Evolutionary conservation across 352 stramenopile species (phyloP), one percentile per base, ranked within the genome.

Genomic region (Globisporangium barbulae): DNA sequence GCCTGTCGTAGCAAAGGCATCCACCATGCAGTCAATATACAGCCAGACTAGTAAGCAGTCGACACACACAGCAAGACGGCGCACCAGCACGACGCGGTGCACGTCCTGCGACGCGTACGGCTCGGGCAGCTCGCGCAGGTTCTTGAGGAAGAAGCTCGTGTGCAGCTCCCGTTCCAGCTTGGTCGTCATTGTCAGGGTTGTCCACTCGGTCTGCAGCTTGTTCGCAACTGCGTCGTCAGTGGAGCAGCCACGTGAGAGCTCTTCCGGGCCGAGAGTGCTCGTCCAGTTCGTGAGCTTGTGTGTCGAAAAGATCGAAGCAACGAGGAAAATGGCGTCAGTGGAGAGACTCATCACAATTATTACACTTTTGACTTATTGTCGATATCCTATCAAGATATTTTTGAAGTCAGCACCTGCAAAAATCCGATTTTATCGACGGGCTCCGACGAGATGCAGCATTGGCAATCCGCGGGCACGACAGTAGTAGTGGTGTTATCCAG

Each of bases 31-130:
- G 45, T 47, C 33, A 55, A 8, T 22, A 13, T 25, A 2, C 15
- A 62, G 17, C 10, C 7, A 49, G 15, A 33, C 12, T 8, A 28
- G 28, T 25, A 3, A 3, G 30, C 6, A 30, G 19, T 13, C 22
- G 37, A 17, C 45, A 54, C 22, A 17, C 2, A 61, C 9, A 22
- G 15, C 30, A 4, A 41, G 22, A 25, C 22, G 12, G 17, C 76
- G 53, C 62, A 90, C 76, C 62, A 94, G 59, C 35, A 96, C 85
- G 50, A 94, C 78, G 55, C 88, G 85, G 64, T 94, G 78, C 55
- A 74, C 80, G 71, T 96, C 88, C 70, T 94, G 88, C 44, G 83
- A 81, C 50, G 82, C 76, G 69, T 94, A 96, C 39, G 84, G 79
- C 45, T 68, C 67, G 42, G 88, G 86, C 47, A 96, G 73, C 50